These are phyloP conservation scores for Penicillium sp. DNA, from an alignment of 2,329 filamentous ascomycete genomes.

Conservation along the genomic window DNA sequence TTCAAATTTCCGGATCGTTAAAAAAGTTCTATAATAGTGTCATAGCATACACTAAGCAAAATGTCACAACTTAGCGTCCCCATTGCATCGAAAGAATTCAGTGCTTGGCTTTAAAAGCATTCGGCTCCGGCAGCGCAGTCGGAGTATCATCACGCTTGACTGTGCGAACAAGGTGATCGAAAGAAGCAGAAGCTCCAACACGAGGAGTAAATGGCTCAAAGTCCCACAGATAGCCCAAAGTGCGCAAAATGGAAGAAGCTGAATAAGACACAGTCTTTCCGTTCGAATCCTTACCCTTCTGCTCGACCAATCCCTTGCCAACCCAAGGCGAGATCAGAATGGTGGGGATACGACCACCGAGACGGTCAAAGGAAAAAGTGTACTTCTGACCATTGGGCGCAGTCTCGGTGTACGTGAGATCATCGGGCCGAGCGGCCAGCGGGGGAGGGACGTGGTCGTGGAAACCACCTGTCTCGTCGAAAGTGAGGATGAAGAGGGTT, in stretches of 20 bases:
- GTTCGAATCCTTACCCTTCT: conserved; percentile 26
- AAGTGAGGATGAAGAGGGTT: conserved; percentile 38
- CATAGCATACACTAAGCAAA: neutral
- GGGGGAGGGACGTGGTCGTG: conserved; percentile 39
- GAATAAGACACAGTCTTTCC: conserved; percentile 28
- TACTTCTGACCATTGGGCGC: conserved; percentile 27
- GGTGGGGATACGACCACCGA: conserved; percentile 32
- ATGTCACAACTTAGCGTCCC: neutral
- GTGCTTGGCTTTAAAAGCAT: conserved; percentile 10
- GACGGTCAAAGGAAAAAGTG: conserved; percentile 28
- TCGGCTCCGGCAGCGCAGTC: conserved; percentile 18
- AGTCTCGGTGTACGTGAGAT: conserved; percentile 34
- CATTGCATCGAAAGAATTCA: neutral
- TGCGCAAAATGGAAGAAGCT: conserved; percentile 29
- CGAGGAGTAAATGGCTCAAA: conserved; percentile 33
- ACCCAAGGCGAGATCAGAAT: conserved; percentile 33
- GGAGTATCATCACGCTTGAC: conserved; percentile 23
- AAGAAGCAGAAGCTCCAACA: conserved; percentile 27
- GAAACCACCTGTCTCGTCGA: conserved; percentile 41
- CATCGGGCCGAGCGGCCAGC: conserved; percentile 33
- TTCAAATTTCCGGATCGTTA: neutral
- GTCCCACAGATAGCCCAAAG: conserved; percentile 36
- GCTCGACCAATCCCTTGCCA: conserved; percentile 30
- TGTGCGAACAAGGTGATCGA: conserved; percentile 29
- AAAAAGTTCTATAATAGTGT: neutral